Base-by-base conservation (phyloP, 345 rosid species). In the Xanthoceras sorbifolium region DNA sequence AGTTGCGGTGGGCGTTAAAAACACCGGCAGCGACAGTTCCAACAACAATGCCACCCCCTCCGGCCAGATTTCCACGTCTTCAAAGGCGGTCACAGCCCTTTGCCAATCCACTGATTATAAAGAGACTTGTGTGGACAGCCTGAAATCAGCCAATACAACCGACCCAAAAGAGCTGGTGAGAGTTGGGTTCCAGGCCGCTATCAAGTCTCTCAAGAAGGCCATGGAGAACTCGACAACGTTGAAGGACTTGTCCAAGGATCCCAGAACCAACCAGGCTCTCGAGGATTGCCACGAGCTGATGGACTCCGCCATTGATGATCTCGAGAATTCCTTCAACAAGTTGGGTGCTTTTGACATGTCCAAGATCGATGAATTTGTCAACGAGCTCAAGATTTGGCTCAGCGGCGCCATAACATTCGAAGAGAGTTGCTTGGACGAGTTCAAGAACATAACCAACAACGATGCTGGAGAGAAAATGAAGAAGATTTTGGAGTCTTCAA, bases 371-470 rank as follows among this genome's bases (percentile, higher is more conserved):
- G 36, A 67, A n/a, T 89, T 74, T 69, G 50, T 85, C 2, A 85
- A 86, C 9, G 87, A 90, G 79, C 88, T 95, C 64, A 81, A 85
- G 60, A 78, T 88, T 60, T 93, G 95, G 98, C 86, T 91, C 9
- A 91, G 97, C 40, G 98, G 92, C 40, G 83, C 99, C 26, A 61
- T 88, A 6, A 94, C 97, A 0, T 91, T 85, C 79, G 92, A 93
- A 72, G 82, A 91, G 54, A 93, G 89, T 4, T 95, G 99, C 77
- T 48, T 91, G 11, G 97, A 93, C 5, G 85, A 88, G 1, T 93
- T 95, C 68, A 70, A 75, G 17, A 92, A 95, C 78, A 85, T 90
- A 2, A 86, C 90, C 1, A 82, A 81, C 1, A 23, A 52, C 3
- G 68, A 69, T 0, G 87, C 91, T 0, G 86, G 81, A 0, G 34